Base-by-base conservation (phyloP, 148 eudicot genomes). In the Chenopodium suecicum region DNA sequence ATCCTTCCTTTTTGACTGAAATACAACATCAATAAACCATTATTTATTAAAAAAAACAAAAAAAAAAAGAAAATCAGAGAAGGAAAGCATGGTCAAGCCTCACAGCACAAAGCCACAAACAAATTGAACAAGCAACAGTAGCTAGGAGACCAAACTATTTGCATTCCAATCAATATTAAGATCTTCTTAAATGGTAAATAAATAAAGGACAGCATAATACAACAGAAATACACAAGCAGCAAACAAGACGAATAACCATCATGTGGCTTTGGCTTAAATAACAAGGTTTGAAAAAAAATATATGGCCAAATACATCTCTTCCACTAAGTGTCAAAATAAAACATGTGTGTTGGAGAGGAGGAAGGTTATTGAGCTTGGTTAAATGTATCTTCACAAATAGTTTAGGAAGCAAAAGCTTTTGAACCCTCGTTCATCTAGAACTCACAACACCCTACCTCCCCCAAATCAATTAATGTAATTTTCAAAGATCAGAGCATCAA, bases 1-100 rank as follows among this genome's bases (percentile, higher is more conserved):
- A 90, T 82, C 88, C 88, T 86, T 80, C 92, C 92, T 80, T 88
- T 90, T 8, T 88, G 87, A 73, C 96, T 94, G 91, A 76, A 83
- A 85, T 29, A 68, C 83, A 88, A 82, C 63, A 68, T 16, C 44
- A 4, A 83, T 25, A 70, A 69, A 65, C 31, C 58, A 44, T 64
- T 9, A 50, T 12, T 50, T 27, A 27, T 27, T 9, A 48, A 48
- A 48, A 1, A 2, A 10, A 9, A 50, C 23, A 13, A 58, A 48
- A 11, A 19, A 20, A 1, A n/a, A 71, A 31, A 31, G 32, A 31
- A 67, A 2, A 16, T 31, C 1, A 10, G 52, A 14, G 13, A 81
- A 20, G 46, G 54, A 72, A 10, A 20, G 54, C 7, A 20, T 9
- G n/a, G 25, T 20, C 66, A 62, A 20, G 25, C 19, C 12, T 29